These are phyloP conservation scores for Dipteronia dyeriana DNA, from an alignment of 345 rosid species.

Conservation along the genomic window DNA sequence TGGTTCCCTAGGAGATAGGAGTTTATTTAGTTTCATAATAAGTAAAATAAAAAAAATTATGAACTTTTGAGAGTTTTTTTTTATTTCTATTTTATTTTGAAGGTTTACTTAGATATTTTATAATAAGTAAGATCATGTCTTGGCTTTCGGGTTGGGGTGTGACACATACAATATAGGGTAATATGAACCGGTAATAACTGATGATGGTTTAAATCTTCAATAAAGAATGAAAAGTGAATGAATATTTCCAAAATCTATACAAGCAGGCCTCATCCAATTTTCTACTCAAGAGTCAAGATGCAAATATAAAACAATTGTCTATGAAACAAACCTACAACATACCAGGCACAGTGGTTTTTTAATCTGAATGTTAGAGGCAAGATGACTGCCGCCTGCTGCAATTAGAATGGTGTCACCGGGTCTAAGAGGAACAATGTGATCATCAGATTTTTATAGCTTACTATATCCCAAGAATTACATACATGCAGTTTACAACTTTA, in stretches of 20 bases:
- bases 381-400: conserved; percentile 78
- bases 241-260: background rate
- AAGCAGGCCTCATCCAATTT: background rate
- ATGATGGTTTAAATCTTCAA: background rate
- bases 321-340: conserved; percentile 29
- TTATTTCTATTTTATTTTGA: too few species aligned
- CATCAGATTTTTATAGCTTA: conserved; percentile 18
- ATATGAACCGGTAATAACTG: background rate
- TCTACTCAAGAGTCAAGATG: too few species aligned
- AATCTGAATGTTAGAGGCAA: conserved; percentile 80
- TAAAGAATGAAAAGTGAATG: background rate
- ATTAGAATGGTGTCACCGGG: conserved; percentile 95
- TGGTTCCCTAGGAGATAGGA: too few species aligned
- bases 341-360: conserved; percentile 94
- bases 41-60: too few species aligned
- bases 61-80: too few species aligned
- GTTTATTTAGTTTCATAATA: too few species aligned
- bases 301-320: background rate
- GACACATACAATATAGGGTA: background rate
- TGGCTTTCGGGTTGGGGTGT: too few species aligned
- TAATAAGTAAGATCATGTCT: too few species aligned
- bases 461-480: conserved; percentile 2
- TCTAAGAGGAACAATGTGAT: conserved; percentile 46
- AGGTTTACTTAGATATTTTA: too few species aligned
- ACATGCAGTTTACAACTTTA: conserved; percentile 11